phyloP scores from a whole-genome alignment of 2,329 filamentous ascomycete genomes.

The Penicillium frequentans region DNA sequence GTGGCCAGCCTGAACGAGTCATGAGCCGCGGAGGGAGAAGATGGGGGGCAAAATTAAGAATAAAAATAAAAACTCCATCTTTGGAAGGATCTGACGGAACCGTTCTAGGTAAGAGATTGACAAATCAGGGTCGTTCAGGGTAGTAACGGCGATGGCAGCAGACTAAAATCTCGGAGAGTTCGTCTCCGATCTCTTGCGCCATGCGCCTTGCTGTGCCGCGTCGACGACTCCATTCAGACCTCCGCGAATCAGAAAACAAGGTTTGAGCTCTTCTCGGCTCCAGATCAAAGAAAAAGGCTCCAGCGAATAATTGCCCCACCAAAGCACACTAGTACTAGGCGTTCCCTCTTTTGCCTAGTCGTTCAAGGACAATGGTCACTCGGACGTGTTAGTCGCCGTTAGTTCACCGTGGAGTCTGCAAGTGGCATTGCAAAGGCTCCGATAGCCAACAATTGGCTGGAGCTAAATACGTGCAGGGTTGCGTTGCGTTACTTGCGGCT shows the following conservation, averaged over 20 bases:
- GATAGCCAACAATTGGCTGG: background rate
- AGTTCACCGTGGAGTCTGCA: background rate
- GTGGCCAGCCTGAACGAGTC: background rate
- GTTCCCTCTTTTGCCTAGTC: background rate
- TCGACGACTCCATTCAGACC: background rate
- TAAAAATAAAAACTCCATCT: background rate
- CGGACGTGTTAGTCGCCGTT: background rate
- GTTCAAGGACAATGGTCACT: background rate
- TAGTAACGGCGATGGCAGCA: constrained; percentile 11
- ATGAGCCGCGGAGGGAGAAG: background rate
- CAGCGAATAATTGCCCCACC: constrained; percentile 9
- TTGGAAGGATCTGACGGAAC: background rate
- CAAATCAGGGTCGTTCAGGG: constrained; percentile 15
- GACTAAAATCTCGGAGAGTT: constrained; percentile 9
- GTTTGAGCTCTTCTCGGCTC: constrained; percentile 10
- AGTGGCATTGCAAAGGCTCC: constrained; percentile 2
- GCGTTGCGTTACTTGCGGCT: constrained; percentile 1
- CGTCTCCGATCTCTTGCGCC: constrained; percentile 8
- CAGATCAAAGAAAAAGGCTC: constrained; percentile 11
- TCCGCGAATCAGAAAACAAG: constrained; percentile 8
- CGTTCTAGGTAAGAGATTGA: constrained; percentile 3
- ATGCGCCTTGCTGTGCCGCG: background rate
- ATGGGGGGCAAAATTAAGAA: background rate
- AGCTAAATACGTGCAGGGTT: background rate
- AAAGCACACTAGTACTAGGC: background rate